A percentile compares a stretch with the other conserved stretches of the same genome.
These are phyloP conservation scores for Leccinum ochraceum DNA, from an alignment of 768 basidiomycete species.

Conservation along the genomic window DNA sequence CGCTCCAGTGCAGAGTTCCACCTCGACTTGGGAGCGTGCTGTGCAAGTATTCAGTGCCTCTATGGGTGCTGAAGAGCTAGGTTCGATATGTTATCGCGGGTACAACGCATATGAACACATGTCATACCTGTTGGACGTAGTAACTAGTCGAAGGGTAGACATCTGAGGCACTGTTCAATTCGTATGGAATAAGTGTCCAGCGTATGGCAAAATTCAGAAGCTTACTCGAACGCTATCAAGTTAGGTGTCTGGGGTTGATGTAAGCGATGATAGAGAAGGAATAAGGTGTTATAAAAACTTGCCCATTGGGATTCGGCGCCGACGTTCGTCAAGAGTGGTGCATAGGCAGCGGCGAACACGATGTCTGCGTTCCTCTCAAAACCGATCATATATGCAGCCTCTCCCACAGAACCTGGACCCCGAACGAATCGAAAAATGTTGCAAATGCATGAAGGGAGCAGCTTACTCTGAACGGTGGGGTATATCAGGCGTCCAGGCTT, in stretches of 20 bases:
- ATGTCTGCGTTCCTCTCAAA: slow-evolving; percentile 61
- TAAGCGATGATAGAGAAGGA: slow-evolving; percentile 2
- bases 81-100: not conserved
- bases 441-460: not conserved
- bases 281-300: slow-evolving; percentile 33
- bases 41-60: slow-evolving; percentile 62
- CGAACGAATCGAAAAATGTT: not conserved
- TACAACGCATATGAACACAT: not conserved
- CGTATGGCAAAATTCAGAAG: not conserved
- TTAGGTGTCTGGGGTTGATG: slow-evolving; percentile 46
- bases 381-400: slow-evolving; percentile 71
- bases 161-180: slow-evolving; percentile 42
- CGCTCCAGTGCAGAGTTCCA: slow-evolving; percentile 65
- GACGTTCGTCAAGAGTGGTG: slow-evolving; percentile 57
- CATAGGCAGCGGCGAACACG: slow-evolving; percentile 64
- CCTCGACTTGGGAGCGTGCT: slow-evolving; percentile 52
- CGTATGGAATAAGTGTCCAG: not conserved
- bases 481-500: slow-evolving; percentile 48
- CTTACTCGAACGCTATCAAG: slow-evolving; percentile 61
- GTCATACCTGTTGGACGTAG: slow-evolving; percentile 56
- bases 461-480: slow-evolving; percentile 55
- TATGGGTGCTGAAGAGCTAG: slow-evolving; percentile 65
- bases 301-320: slow-evolving; percentile 51
- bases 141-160: slow-evolving; percentile 63
- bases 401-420: slow-evolving; percentile 48